phyloP scores from a whole-genome alignment of 2,329 filamentous ascomycete genomes.

The Apiospora rasikravindrae region DNA sequence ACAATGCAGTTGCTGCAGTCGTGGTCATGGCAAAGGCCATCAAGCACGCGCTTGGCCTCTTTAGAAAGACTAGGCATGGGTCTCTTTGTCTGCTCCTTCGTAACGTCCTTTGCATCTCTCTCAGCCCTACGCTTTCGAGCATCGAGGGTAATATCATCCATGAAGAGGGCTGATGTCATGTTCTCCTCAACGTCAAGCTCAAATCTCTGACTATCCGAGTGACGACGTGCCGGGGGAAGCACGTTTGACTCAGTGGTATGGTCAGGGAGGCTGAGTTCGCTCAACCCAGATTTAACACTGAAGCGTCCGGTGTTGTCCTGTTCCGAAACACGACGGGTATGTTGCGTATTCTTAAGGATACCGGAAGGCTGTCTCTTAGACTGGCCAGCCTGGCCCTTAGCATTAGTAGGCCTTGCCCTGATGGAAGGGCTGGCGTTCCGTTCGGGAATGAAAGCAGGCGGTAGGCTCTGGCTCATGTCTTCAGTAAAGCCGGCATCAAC shows the following conservation, averaged over 20 bases:
- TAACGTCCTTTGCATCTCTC: slow-evolving; percentile 29
- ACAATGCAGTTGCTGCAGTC: slow-evolving; percentile 62
- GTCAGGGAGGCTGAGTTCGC: slow-evolving; percentile 37
- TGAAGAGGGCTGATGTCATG: slow-evolving; percentile 64
- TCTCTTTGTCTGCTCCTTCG: slow-evolving; percentile 43
- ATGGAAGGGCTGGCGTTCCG: slow-evolving; percentile 27
- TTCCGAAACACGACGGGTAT: slow-evolving; percentile 33
- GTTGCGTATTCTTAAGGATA: slow-evolving; percentile 43
- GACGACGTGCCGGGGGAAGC: slow-evolving; percentile 28
- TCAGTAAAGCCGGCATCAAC: slow-evolving; percentile 31
- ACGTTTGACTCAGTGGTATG: slow-evolving; percentile 31
- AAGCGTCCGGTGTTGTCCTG: slow-evolving; percentile 39
- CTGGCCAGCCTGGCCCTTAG: slow-evolving; percentile 19
- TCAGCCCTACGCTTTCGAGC: slow-evolving; percentile 42
- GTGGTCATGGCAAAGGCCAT: slow-evolving; percentile 57
- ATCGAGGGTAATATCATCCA: slow-evolving; percentile 63
- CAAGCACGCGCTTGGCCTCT: slow-evolving; percentile 58
- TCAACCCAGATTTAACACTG: slow-evolving; percentile 41
- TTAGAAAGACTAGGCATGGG: slow-evolving; percentile 54
- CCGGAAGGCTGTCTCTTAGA: slow-evolving; percentile 34
- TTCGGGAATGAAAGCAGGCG: slow-evolving; percentile 31
- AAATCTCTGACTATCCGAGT: slow-evolving; percentile 33
- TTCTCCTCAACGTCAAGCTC: slow-evolving; percentile 48
- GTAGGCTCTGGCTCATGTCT: slow-evolving; percentile 36
- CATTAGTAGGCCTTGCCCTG: slow-evolving; percentile 25